Percentiles rank a stretch among this genome's conserved stretches.
phyloP scores from a whole-genome alignment of 805 yeast species.

The Schwanniomyces pseudopolymorphus region DNA sequence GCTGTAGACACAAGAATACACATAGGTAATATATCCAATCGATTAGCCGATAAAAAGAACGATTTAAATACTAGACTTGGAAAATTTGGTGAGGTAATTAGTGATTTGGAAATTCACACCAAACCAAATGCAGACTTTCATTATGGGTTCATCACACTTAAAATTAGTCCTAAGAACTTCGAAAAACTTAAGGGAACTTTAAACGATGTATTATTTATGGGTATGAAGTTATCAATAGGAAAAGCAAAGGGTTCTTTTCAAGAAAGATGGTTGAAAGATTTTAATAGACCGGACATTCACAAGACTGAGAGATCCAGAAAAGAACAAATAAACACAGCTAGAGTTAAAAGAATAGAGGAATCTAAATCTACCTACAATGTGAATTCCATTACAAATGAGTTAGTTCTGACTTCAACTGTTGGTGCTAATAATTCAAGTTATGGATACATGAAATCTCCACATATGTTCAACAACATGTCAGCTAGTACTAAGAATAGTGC shows the following conservation, averaged over 20 bases:
- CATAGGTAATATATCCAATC: slow-evolving; percentile 65
- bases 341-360: slow-evolving; percentile 45
- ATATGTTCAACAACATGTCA: slow-evolving; percentile 28
- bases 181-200: slow-evolving; percentile 54
- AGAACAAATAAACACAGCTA: slow-evolving; percentile 30
- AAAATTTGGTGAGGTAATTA: slow-evolving; percentile 57
- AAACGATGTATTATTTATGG: slow-evolving; percentile 76
- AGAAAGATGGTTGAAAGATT: slow-evolving; percentile 47
- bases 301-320: slow-evolving; percentile 25
- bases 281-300: slow-evolving; percentile 37
- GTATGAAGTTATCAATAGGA: slow-evolving; percentile 59
- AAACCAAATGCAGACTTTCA: slow-evolving; percentile 54
- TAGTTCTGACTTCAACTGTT: slow-evolving; percentile 10
- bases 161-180: slow-evolving; percentile 45
- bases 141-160: slow-evolving; percentile 69
- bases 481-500: slow-evolving; percentile 36
- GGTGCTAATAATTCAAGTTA: slow-evolving; percentile 11
- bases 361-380: slow-evolving; percentile 23
- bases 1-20: slow-evolving; percentile 42
- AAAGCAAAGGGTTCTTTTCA: slow-evolving; percentile 59
- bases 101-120: slow-evolving; percentile 49
- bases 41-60: slow-evolving; percentile 42
- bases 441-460: slow-evolving; percentile 35
- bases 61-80: slow-evolving; percentile 57
- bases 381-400: slow-evolving; percentile 21